Conservation (phyloP, 2,329 filamentous ascomycete species). For the Ophiostoma ips region DNA sequence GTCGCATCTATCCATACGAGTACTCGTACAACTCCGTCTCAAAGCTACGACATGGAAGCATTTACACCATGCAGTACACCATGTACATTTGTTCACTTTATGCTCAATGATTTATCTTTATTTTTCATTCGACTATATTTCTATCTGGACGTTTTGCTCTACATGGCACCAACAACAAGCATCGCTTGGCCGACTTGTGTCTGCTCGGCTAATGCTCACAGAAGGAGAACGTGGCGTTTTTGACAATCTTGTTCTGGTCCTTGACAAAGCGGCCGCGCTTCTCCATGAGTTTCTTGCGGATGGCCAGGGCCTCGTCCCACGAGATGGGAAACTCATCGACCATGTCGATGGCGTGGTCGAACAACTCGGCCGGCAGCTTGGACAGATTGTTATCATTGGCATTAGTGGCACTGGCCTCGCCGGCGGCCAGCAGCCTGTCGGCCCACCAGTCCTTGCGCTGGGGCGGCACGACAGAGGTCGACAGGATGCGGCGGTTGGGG, state of each 20-base stretch:
- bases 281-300: constrained; percentile 15
- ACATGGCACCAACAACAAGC: no score
- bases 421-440: constrained; percentile 3
- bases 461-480: constrained; percentile 26
- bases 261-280: constrained; percentile 9
- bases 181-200: no score
- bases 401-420: neutral
- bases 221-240: constrained; percentile 1
- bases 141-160: no score
- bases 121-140: no score
- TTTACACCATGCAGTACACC: no score
- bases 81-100: no score
- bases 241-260: neutral
- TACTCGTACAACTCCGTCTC: no score
- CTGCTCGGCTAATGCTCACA: constrained; percentile 6
- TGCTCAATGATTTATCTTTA: no score
- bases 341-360: constrained; percentile 14
- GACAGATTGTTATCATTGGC: neutral
- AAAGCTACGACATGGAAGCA: no score
- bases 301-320: constrained; percentile 15
- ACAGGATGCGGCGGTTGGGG: constrained; percentile 35
- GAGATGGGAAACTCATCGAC: constrained; percentile 17
- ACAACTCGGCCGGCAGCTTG: constrained; percentile 16
- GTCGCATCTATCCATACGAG: no score
- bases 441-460: constrained; percentile 25